phyloP scores from a whole-genome alignment of 495 filamentous ascomycete genomes.

The Talaromyces proteolyticus region DNA sequence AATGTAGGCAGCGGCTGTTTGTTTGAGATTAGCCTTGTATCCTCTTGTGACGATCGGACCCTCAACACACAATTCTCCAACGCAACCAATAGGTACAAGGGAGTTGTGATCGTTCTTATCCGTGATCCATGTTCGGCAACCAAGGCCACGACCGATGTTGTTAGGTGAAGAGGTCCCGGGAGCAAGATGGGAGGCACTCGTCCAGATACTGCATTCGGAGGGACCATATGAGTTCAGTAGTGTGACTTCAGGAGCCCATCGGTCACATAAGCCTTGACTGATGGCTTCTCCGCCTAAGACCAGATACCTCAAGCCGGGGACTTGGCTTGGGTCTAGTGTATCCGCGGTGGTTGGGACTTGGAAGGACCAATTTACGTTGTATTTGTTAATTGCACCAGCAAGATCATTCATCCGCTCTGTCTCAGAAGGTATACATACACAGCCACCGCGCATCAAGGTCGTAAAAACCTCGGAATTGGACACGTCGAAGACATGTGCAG shows the following conservation, averaged over 20 bases:
- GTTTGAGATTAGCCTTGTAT: slow-evolving; percentile 46
- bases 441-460: slow-evolving; percentile 26
- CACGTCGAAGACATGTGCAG: slow-evolving; percentile 27
- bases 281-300: slow-evolving; percentile 40
- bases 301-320: slow-evolving; percentile 30
- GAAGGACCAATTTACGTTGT: not conserved
- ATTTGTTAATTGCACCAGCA: no score
- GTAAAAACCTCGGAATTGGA: slow-evolving; percentile 25
- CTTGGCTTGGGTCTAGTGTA: slow-evolving; percentile 22
- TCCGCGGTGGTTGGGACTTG: not conserved
- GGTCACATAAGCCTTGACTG: slow-evolving; percentile 11
- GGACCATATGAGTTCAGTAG: slow-evolving; percentile 39
- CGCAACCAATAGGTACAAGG: slow-evolving; percentile 43
- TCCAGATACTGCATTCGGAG: slow-evolving; percentile 19
- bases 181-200: not conserved
- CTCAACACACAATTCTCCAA: slow-evolving; percentile 47
- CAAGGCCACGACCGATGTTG: not conserved
- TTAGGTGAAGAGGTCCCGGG: not conserved
- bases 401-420: slow-evolving; percentile 19
- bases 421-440: slow-evolving; percentile 30
- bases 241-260: slow-evolving; percentile 15
- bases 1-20: slow-evolving; percentile 44
- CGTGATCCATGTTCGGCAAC: slow-evolving; percentile 44
- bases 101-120: slow-evolving; percentile 39
- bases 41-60: slow-evolving; percentile 41